These are phyloP conservation scores for Leishmania tarentolae DNA, from an alignment of 208 protist genomes.

Conservation along the genomic window DNA sequence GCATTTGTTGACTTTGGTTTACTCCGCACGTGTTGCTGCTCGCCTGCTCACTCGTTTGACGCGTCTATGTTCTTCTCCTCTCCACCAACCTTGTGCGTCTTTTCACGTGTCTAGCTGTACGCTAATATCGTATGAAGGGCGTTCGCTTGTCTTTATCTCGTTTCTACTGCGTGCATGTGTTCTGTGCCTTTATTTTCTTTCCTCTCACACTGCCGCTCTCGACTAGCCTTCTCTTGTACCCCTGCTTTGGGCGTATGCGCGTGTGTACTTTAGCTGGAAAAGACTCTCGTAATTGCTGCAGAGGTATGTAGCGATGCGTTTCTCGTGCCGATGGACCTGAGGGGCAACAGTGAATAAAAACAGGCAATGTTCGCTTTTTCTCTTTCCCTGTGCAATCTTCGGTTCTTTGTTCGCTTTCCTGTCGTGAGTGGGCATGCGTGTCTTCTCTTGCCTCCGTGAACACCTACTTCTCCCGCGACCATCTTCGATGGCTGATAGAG, in stretches of 20 bases:
- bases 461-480: no score
- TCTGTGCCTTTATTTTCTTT: neutral
- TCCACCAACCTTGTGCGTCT: conserved; percentile 8
- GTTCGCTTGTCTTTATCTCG: neutral
- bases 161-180: neutral
- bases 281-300: neutral
- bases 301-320: neutral
- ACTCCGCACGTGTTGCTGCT: neutral
- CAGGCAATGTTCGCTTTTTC: neutral
- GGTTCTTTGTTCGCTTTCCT: neutral
- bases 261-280: neutral
- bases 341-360: neutral
- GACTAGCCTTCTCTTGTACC: neutral
- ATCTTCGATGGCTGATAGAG: neutral
- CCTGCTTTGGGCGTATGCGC: neutral
- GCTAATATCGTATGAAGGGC: neutral
- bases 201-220: neutral
- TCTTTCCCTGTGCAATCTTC: neutral
- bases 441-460: neutral
- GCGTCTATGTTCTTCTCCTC: neutral
- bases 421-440: neutral
- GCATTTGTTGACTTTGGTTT: neutral
- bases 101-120: neutral
- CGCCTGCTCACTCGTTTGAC: no score
- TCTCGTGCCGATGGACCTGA: neutral